Evolutionary conservation across 495 filamentous ascomycete genomes (phyloP).

Genomic region (Neurospora sp.): DNA sequence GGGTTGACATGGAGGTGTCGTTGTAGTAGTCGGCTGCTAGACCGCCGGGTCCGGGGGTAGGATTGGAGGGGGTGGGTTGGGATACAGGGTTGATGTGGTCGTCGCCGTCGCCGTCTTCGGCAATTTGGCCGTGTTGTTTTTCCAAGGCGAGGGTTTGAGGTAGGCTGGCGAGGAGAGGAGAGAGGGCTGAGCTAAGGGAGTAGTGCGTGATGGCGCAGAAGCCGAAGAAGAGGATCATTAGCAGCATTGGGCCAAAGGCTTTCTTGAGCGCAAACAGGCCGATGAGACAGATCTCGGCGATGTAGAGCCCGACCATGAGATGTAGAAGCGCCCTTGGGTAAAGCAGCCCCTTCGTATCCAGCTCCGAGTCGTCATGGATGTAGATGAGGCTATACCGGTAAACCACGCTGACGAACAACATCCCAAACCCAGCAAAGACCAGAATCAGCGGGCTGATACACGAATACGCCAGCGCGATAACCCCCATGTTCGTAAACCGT

Average conservation of each 20-base stretch:
- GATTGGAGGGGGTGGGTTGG: slow-evolving; percentile 2
- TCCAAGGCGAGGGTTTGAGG: slow-evolving; percentile 42
- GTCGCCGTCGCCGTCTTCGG: slow-evolving; percentile 18
- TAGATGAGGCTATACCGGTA: slow-evolving; percentile 77
- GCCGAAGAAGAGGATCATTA: slow-evolving; percentile 65
- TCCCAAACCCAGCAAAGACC: slow-evolving; percentile 66
- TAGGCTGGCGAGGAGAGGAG: slow-evolving; percentile 63
- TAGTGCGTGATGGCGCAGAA: slow-evolving; percentile 69
- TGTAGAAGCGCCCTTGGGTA: slow-evolving; percentile 77
- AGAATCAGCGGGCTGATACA: slow-evolving; percentile 84
- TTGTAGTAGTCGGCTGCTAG: slow-evolving; percentile 33
- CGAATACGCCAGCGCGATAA: slow-evolving; percentile 63
- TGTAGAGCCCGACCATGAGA: slow-evolving; percentile 70
- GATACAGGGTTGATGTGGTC: slow-evolving; percentile 12
- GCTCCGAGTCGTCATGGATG: slow-evolving; percentile 54
- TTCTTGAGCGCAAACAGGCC: slow-evolving; percentile 66
- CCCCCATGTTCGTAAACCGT: slow-evolving; percentile 62
- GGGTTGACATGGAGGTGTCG: slow-evolving; percentile 10
- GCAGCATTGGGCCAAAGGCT: slow-evolving; percentile 59
- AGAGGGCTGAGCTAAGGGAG: slow-evolving; percentile 64
- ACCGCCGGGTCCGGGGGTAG: neutral
- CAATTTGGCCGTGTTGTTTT: slow-evolving; percentile 40
- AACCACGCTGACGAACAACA: slow-evolving; percentile 71
- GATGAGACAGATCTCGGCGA: slow-evolving; percentile 68
- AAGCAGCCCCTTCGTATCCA: slow-evolving; percentile 75